Percentiles rank a stretch among this genome's conserved stretches.
Conservation (phyloP, 2,329 filamentous ascomycete genomes). For the Periconia sp. region DNA sequence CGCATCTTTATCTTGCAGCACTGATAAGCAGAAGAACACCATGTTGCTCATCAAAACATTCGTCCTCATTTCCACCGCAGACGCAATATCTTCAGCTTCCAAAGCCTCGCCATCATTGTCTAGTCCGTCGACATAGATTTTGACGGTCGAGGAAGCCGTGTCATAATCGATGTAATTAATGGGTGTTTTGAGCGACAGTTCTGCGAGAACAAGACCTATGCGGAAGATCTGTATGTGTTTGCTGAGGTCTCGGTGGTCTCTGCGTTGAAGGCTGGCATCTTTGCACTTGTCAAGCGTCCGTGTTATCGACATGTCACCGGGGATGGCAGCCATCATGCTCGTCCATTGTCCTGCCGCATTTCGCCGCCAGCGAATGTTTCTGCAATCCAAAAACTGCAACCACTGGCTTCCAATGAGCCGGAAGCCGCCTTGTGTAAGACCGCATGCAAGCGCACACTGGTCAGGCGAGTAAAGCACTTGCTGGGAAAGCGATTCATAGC, state of each 20-base stretch:
- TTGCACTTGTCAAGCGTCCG: slow-evolving; percentile 21
- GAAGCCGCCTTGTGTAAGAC: slow-evolving; percentile 26
- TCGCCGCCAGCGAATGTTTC: slow-evolving; percentile 31
- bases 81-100: slow-evolving; percentile 25
- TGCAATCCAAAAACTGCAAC: slow-evolving; percentile 27
- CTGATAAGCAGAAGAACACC: slow-evolving; percentile 28
- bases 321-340: slow-evolving; percentile 27
- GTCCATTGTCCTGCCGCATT: slow-evolving; percentile 25
- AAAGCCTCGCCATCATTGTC: slow-evolving; percentile 16
- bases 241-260: slow-evolving; percentile 17
- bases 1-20: slow-evolving; percentile 20
- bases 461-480: slow-evolving; percentile 32
- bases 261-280: slow-evolving; percentile 6
- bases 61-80: slow-evolving; percentile 25
- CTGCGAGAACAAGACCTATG: slow-evolving; percentile 31
- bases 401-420: slow-evolving; percentile 33
- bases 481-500: slow-evolving; percentile 19
- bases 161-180: slow-evolving; percentile 26
- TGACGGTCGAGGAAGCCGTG: slow-evolving; percentile 8
- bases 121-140: slow-evolving; percentile 14
- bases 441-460: slow-evolving; percentile 28
- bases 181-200: slow-evolving; percentile 26
- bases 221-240: slow-evolving; percentile 34
- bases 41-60: slow-evolving; percentile 30
- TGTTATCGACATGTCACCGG: slow-evolving; percentile 18